Conservation (phyloP, 2,329 filamentous ascomycete species). For the Pseudogymnoascus sp. region DNA sequence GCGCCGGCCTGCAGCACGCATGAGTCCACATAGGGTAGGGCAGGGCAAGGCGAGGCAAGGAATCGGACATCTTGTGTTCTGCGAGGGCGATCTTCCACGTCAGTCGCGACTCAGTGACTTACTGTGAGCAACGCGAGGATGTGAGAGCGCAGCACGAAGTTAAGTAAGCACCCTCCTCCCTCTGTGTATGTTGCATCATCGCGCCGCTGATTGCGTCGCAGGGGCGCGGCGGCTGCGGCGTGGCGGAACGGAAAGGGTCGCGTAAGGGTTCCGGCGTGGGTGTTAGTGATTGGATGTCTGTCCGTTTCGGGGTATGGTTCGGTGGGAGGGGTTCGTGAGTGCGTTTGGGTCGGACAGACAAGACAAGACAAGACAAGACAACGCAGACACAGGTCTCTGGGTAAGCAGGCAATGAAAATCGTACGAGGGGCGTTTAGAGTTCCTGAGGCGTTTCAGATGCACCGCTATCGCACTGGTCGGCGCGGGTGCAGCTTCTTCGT, state of each 20-base stretch:
- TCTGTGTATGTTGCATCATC: background rate
- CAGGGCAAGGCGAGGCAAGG: background rate
- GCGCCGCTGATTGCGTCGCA: background rate
- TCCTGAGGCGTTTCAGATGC: background rate
- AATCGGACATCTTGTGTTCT: background rate
- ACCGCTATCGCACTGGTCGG: background rate
- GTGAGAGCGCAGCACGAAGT: background rate
- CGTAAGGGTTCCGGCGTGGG: background rate
- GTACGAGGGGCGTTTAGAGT: background rate
- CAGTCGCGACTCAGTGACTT: background rate
- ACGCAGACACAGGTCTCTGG: background rate
- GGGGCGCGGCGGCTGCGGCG: constrained; percentile 4
- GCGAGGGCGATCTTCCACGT: background rate
- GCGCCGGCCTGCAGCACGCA: background rate
- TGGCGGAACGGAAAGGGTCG: constrained; percentile 5
- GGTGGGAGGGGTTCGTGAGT: background rate
- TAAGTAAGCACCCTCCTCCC: background rate
- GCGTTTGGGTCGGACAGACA: background rate
- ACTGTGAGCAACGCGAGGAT: background rate
- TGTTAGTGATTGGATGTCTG: background rate
- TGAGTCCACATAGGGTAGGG: constrained; percentile 8
- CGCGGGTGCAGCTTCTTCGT: background rate
- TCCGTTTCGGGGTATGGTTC: constrained; percentile 4
- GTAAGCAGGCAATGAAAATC: background rate
- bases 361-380: too few relatives aligned